Evolutionary conservation across 331 rosid species (phyloP).

Genomic region (Saraca asoca): DNA sequence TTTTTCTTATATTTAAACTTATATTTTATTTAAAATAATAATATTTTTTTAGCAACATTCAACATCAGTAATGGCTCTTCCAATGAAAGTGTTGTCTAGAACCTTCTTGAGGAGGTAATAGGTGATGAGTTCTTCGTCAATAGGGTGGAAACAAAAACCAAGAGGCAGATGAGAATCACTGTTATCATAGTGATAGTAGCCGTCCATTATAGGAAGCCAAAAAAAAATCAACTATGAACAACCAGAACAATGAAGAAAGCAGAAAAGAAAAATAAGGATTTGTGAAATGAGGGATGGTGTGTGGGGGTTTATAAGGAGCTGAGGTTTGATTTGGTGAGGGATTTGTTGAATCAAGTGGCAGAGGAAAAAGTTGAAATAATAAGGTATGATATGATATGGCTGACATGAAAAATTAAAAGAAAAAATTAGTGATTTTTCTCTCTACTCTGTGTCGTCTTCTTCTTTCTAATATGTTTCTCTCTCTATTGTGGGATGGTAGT

Average conservation of each 20-base stretch:
- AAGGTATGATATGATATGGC: conserved; percentile 47
- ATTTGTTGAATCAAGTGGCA: conserved; percentile 61
- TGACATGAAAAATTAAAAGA: conserved; percentile 34
- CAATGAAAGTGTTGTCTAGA: conserved; percentile 64
- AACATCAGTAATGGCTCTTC: conserved; percentile 90
- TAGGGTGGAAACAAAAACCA: conserved; percentile 94
- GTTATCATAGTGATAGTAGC: conserved; percentile 32
- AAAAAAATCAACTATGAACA: conserved; percentile 9
- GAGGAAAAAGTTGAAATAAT: conserved; percentile 35
- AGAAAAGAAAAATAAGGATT: too few relatives aligned
- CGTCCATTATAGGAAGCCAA: conserved; percentile 42
- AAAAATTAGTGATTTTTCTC: neutral
- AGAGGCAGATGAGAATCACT: conserved; percentile 66
- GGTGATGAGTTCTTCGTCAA: conserved; percentile 89
- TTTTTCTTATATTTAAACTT: too few relatives aligned
- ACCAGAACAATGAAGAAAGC: neutral
- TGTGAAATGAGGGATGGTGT: neutral
- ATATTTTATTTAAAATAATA: too few relatives aligned
- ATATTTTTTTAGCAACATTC: too few relatives aligned
- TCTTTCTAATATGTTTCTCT: conserved; percentile 35
- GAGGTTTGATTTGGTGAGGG: too few relatives aligned
- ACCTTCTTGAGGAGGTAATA: conserved; percentile 92
- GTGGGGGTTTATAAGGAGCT: conserved; percentile 30
- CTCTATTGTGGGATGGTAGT: conserved; percentile 38
- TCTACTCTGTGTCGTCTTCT: conserved; percentile 48